Evolutionary conservation across 192 early-diverging fungal genomes (phyloP), one percentile per base, ranked within the genome.

Genomic region (Chytriomyces sp.): DNA sequence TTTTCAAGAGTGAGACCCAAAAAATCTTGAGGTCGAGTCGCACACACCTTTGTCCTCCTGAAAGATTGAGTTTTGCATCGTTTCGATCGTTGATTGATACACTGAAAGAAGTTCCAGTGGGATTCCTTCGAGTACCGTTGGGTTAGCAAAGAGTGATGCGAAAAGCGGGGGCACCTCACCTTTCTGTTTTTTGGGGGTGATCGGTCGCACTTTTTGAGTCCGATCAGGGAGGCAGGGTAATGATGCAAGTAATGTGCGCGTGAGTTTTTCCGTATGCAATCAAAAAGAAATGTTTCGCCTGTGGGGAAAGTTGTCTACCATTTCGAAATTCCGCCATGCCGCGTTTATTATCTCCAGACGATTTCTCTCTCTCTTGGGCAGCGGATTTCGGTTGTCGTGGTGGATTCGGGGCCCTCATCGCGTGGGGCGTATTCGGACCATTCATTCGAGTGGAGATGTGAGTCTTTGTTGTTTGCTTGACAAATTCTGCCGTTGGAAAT

Each of bases 341-440:
- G 43, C 75, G 61, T 45, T 93, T 87, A 23, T 86, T 89, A 60
- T 92, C 92, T 50, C 91, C 91, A 49, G 82, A 69, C 81, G 78
- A 77, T 53, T 81, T 80, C 57, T 86, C 88, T 78, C 91, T 89
- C 24, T 81, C 80, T 75, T 88, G 86, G 71, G 9, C 60, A 61
- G 60, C 53, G 24, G 71, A 73, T 46, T 26, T 7, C 10, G 71
- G 71, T 45, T 62, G 45, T 62, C 62, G 60, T 85, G 86, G 71
- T 8, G 71, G 71, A 63, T 73, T 73, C 13, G 71, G 71, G 8
- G 71, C 72, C 83, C 20, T 57, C 13, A 57, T 13, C 20, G 53
- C 53, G 13, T n/a, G 13, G 53, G 35, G 1, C 35, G 35, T 35
- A 35, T 35, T 35, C 35, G 35, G 35, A 35, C 35, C 35, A 35